A percentile compares a stretch with the other conserved stretches of the same genome.
Conservation (phyloP, 768 basidiomycete genomes). For the Lactifluus echinatus region DNA sequence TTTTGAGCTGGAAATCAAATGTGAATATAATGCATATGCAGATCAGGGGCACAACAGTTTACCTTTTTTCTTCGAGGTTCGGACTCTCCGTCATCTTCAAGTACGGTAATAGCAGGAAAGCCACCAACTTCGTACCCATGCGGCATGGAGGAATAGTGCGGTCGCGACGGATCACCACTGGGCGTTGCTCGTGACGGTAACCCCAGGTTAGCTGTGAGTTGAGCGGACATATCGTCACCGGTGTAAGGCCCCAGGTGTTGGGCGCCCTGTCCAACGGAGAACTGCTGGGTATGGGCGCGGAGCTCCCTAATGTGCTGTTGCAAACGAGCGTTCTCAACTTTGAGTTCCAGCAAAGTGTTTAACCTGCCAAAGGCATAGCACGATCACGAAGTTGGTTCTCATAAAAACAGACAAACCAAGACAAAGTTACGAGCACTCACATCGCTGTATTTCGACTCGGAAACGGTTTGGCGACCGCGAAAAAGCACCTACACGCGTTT, state of each 20-base stretch:
- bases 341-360: constrained; percentile 71
- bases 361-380: constrained; percentile 44
- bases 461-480: constrained; percentile 68
- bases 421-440: constrained; percentile 32
- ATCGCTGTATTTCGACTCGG: constrained; percentile 64
- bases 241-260: constrained; percentile 17
- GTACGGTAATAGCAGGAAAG: constrained; percentile 11
- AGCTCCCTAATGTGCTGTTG: constrained; percentile 49
- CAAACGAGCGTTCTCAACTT: constrained; percentile 78
- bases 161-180: constrained; percentile 5
- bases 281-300: constrained; percentile 23
- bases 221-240: constrained; percentile 11
- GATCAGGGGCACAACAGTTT: constrained; percentile 7
- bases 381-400: not conserved
- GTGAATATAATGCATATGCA: constrained; percentile 6
- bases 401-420: not conserved
- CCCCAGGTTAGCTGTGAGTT: constrained; percentile 8
- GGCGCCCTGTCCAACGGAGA: constrained; percentile 10
- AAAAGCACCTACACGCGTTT: constrained; percentile 51
- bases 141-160: constrained; percentile 6
- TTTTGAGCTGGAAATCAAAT: constrained; percentile 23
- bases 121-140: constrained; percentile 12
- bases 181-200: constrained; percentile 1
- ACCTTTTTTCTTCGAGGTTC: constrained; percentile 60
- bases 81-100: constrained; percentile 44